Conservation (phyloP, 495 filamentous ascomycete species). For the Corynascus novoguineensis region DNA sequence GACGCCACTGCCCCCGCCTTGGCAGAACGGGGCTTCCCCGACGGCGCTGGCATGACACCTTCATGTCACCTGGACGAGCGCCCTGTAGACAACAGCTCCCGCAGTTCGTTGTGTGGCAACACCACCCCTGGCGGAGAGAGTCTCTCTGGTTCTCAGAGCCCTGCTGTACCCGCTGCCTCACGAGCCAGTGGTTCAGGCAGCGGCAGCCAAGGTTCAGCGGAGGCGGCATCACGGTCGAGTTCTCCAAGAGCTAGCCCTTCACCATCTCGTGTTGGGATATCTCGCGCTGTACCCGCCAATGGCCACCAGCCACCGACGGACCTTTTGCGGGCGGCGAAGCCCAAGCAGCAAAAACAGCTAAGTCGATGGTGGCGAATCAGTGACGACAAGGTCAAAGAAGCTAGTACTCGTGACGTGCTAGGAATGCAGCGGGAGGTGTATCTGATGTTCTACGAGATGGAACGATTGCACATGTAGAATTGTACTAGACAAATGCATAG, state of each 20-base stretch:
- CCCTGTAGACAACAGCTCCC: not conserved
- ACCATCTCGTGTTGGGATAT: not conserved
- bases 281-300: not conserved
- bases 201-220: constrained; percentile 17
- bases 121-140: not conserved
- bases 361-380: constrained; percentile 97
- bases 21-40: constrained; percentile 35
- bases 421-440: constrained; percentile 95
- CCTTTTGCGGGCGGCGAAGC: constrained; percentile 14
- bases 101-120: not conserved
- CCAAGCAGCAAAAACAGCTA: constrained; percentile 55
- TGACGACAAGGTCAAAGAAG: constrained; percentile 93
- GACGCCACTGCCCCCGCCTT: constrained; percentile 31
- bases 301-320: not conserved
- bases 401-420: constrained; percentile 83
- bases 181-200: constrained; percentile 32
- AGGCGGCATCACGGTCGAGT: constrained; percentile 37
- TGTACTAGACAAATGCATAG: not conserved
- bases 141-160: not conserved
- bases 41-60: constrained; percentile 23
- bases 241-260: constrained; percentile 29
- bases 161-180: not conserved
- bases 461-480: constrained; percentile 22
- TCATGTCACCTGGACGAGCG: constrained; percentile 17
- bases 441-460: constrained; percentile 89